phyloP scores from a whole-genome alignment of 805 yeast species.

The Yamadazyma olivae region DNA sequence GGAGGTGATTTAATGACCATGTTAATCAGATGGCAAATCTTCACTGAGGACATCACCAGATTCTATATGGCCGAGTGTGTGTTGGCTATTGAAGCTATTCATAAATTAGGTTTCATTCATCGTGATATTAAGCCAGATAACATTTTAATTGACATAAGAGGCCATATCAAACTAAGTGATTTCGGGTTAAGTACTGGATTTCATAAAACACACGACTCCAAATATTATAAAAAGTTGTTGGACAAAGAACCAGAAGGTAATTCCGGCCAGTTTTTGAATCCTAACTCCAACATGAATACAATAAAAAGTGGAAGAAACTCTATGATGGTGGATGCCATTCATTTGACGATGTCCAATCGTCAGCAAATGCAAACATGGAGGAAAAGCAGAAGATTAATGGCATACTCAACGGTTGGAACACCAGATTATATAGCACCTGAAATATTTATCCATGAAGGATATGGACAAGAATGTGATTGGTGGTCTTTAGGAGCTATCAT shows the following conservation, averaged over 20 bases:
- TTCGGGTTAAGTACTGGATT: constrained; percentile 88
- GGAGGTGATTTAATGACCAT: constrained; percentile 93
- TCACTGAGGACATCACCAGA: constrained; percentile 88
- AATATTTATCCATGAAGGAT: constrained; percentile 87
- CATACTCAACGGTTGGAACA: constrained; percentile 94
- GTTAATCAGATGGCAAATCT: constrained; percentile 91
- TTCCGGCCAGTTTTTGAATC: neutral
- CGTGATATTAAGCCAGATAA: constrained; percentile 98
- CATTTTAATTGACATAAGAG: constrained; percentile 76
- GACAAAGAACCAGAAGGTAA: constrained; percentile 47
- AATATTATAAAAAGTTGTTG: constrained; percentile 76
- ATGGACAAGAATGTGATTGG: constrained; percentile 98
- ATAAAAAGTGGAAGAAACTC: constrained; percentile 62
- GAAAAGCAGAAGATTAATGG: constrained; percentile 87
- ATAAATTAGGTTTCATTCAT: constrained; percentile 90
- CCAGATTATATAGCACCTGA: constrained; percentile 97
- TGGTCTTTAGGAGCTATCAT: constrained; percentile 96
- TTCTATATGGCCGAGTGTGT: constrained; percentile 97
- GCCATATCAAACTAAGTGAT: constrained; percentile 68
- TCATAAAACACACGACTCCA: constrained; percentile 89
- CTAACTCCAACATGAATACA: constrained; percentile 12
- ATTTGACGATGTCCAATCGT: constrained; percentile 89
- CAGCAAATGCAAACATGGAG: constrained; percentile 97
- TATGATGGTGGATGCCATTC: constrained; percentile 90
- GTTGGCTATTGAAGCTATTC: constrained; percentile 90